Percentiles rank a stretch among this genome's conserved stretches.
These are phyloP conservation scores for Nothomitra cinnamomea DNA, from an alignment of 2,329 filamentous ascomycete species.

Conservation along the genomic window DNA sequence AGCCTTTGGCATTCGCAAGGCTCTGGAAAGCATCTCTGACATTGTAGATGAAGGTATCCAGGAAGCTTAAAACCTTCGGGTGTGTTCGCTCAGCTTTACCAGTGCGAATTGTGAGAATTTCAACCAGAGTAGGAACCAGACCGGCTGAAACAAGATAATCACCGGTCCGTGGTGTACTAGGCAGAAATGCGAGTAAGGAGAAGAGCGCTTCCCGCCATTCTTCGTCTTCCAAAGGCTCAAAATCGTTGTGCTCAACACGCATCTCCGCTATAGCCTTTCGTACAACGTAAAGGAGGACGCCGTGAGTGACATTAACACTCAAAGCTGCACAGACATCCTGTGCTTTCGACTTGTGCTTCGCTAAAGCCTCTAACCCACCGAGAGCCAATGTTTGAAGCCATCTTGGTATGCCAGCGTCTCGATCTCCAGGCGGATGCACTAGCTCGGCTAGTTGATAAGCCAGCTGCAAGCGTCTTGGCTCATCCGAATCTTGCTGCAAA, in stretches of 20 bases:
- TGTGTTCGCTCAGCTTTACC: slow-evolving; percentile 68
- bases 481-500: slow-evolving; percentile 72
- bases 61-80: slow-evolving; percentile 66
- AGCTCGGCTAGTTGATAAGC: slow-evolving; percentile 85
- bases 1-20: slow-evolving; percentile 64
- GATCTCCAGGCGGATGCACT: slow-evolving; percentile 64
- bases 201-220: slow-evolving; percentile 87
- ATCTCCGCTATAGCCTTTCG: slow-evolving; percentile 80
- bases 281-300: slow-evolving; percentile 81
- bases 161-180: slow-evolving; percentile 53
- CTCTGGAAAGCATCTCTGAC: slow-evolving; percentile 72
- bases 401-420: slow-evolving; percentile 45
- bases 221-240: slow-evolving; percentile 48
- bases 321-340: slow-evolving; percentile 78
- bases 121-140: slow-evolving; percentile 75
- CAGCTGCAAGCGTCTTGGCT: slow-evolving; percentile 75
- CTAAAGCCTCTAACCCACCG: slow-evolving; percentile 67
- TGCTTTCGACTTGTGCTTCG: slow-evolving; percentile 58
- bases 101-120: slow-evolving; percentile 72
- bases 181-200: slow-evolving; percentile 68
- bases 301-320: slow-evolving; percentile 90
- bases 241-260: slow-evolving; percentile 40
- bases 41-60: slow-evolving; percentile 75
- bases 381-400: slow-evolving; percentile 72
- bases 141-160: slow-evolving; percentile 78